Base-by-base conservation (phyloP, 345 rosid species). In the Erysimum cheiranthoides region DNA sequence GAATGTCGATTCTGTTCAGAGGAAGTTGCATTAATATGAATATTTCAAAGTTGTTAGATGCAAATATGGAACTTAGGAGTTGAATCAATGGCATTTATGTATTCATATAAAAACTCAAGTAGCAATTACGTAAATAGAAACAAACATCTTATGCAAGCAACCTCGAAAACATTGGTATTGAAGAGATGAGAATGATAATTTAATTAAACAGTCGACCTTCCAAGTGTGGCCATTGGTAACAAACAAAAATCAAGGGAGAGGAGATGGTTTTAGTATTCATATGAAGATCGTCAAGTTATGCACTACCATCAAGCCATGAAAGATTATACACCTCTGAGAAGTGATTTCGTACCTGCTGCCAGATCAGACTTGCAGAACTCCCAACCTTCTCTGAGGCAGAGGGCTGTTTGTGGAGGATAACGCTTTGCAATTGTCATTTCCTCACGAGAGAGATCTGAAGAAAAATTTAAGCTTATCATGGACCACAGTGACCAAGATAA, bases 371-470 rank as follows among this genome's bases (percentile, higher is more conserved):
- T 90, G 85, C 92, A 92, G 72, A 94, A 84, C 81, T 94, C 98
- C 97, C 96, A 92, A 70, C 98, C 98, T 82, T 89, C 92, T 86
- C 96, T 86, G 64, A 94, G 82, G 86, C 98, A 94, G 87, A 89
- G 73, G 39, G 96, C 90, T 21, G 95, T 74, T 13, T 86, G 88
- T 34, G 93, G 79, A 68, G 98, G 98, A 88, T 90, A 94, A 72
- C 89, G 91, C 84, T 89, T 89, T 18, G 97, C 91, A 71, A 90
- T 82, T 69, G 90, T 82, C 34, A 90, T 63, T 82, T 88, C 97
- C 80, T 94, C 98, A 32, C 92, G 90, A 39, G 93, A 85, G 67
- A 94, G 92, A 88, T 92, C 98, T 94, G 78, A 73, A 77, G 67
- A 76, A 70, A 78, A 61, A 28, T 13, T 34, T 61, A 46, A 51